Conservation (phyloP, 2,329 filamentous ascomycete genomes). For the Hawksworthiomyces lignivorus region DNA sequence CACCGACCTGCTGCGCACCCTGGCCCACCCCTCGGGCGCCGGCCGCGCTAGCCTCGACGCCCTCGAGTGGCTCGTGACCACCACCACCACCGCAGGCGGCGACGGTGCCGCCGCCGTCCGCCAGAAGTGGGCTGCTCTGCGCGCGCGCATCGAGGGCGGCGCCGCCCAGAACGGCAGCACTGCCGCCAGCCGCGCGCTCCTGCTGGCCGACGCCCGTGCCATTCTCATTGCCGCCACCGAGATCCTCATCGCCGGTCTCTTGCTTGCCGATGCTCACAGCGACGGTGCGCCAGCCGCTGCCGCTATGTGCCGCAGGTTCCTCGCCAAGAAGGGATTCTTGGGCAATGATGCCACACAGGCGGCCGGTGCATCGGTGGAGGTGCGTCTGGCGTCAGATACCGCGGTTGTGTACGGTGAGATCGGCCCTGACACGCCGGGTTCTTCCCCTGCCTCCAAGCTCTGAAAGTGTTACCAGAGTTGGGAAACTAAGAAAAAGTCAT, state of each 20-base stretch:
- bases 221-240: conserved; percentile 37
- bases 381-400: conserved; percentile 25
- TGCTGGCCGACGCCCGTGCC: conserved; percentile 39
- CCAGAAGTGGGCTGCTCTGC: conserved; percentile 33
- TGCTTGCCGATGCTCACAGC: conserved; percentile 31
- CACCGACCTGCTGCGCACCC: conserved; percentile 37
- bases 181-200: conserved; percentile 25
- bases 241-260: conserved; percentile 34
- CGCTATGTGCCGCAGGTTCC: conserved; percentile 33
- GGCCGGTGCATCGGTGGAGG: conserved; percentile 11
- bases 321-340: conserved; percentile 23
- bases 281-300: conserved; percentile 28
- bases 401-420: conserved; percentile 28
- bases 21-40: conserved; percentile 37
- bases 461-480: background rate
- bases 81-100: background rate
- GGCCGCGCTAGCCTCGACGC: conserved; percentile 29
- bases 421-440: background rate
- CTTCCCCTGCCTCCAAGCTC: background rate
- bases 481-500: background rate
- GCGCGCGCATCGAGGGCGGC: conserved; percentile 26
- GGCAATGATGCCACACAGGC: conserved; percentile 15
- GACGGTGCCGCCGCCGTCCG: conserved; percentile 13
- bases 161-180: conserved; percentile 22
- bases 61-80: conserved; percentile 32